phyloP scores from a whole-genome alignment of 2,329 filamentous ascomycete species.

The Clonostachys rhizophaga region DNA sequence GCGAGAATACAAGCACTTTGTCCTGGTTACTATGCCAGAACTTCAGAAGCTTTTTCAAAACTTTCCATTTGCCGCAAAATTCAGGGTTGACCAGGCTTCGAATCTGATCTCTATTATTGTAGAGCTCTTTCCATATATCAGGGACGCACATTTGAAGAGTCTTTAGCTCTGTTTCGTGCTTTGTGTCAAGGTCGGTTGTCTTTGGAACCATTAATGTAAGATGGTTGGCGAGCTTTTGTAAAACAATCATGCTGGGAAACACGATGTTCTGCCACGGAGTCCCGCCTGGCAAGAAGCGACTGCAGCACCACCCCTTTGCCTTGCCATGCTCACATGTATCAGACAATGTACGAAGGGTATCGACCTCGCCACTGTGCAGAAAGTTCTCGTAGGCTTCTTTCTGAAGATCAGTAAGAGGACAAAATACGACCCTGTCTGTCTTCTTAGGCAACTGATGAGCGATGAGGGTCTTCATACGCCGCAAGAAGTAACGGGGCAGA shows the following conservation, averaged over 20 bases:
- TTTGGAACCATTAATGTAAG: slow-evolving; percentile 80
- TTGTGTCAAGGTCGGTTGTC: slow-evolving; percentile 58
- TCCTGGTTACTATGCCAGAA: slow-evolving; percentile 90
- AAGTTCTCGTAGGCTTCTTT: slow-evolving; percentile 78
- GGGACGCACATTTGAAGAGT: slow-evolving; percentile 73
- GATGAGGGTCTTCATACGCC: slow-evolving; percentile 89
- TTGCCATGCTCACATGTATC: slow-evolving; percentile 65
- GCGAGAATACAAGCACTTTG: slow-evolving; percentile 93
- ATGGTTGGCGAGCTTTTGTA: slow-evolving; percentile 91
- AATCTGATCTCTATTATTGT: slow-evolving; percentile 71
- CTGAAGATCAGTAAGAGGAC: slow-evolving; percentile 80
- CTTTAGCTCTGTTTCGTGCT: slow-evolving; percentile 72
- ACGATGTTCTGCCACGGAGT: slow-evolving; percentile 70
- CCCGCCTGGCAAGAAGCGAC: slow-evolving; percentile 52
- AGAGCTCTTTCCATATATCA: slow-evolving; percentile 68
- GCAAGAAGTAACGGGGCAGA: slow-evolving; percentile 83
- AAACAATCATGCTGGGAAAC: slow-evolving; percentile 76
- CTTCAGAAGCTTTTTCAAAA: slow-evolving; percentile 77
- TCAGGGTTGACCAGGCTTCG: slow-evolving; percentile 78
- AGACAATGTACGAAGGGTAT: slow-evolving; percentile 62
- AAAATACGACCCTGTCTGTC: slow-evolving; percentile 91
- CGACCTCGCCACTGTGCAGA: slow-evolving; percentile 62
- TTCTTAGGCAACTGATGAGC: slow-evolving; percentile 92
- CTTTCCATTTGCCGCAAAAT: slow-evolving; percentile 96
- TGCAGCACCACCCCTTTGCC: slow-evolving; percentile 75